Evolutionary conservation across 1,284 basidiomycete genomes (phyloP).

Genomic region (Sporisorium exsertum): DNA sequence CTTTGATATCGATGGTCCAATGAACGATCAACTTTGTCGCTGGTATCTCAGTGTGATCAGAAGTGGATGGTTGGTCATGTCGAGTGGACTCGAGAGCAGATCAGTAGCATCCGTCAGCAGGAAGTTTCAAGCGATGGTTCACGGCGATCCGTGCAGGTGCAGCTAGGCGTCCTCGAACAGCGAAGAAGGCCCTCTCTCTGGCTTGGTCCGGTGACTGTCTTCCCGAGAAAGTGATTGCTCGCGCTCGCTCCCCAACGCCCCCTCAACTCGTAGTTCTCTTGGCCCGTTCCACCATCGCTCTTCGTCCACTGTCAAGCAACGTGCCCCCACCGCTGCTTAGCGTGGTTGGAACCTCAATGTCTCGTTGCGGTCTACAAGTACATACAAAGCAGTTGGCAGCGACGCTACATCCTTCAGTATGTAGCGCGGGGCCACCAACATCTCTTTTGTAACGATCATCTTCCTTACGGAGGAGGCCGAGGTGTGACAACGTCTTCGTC

Average conservation of each 20-base stretch:
- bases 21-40: background rate
- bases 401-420: background rate
- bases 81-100: background rate
- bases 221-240: no score
- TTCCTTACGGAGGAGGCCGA: conserved; percentile 11
- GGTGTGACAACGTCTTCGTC: no score
- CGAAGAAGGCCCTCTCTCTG: background rate
- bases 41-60: background rate
- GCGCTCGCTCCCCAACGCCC: no score
- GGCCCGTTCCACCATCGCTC: no score
- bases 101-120: background rate
- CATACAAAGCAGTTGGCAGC: background rate
- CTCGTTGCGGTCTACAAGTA: background rate
- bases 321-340: background rate
- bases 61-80: background rate
- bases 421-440: background rate
- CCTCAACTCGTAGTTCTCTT: no score
- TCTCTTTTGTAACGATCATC: background rate
- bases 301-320: no score
- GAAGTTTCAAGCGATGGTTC: background rate
- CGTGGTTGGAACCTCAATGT: background rate
- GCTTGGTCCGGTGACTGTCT: background rate
- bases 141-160: background rate
- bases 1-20: background rate
- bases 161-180: background rate